Percentiles rank a stretch among this genome's conserved stretches.
phyloP scores from a whole-genome alignment of 2,329 filamentous ascomycete species.

The Podosphaera leucotricha region DNA sequence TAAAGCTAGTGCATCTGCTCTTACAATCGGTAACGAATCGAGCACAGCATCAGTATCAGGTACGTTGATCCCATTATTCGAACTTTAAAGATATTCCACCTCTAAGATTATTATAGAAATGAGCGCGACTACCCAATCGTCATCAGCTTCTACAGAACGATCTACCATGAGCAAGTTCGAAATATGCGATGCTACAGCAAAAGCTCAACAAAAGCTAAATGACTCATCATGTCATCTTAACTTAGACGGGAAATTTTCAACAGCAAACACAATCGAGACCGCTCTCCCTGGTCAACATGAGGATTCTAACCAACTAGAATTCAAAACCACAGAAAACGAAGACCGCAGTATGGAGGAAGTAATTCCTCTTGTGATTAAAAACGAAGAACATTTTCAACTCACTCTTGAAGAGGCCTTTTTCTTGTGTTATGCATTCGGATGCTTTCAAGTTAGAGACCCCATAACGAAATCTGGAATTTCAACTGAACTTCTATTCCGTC shows the following conservation, averaged over 20 bases:
- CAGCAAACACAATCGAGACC: not conserved
- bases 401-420: slow-evolving; percentile 84
- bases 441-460: slow-evolving; percentile 36
- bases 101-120: not conserved
- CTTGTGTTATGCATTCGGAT: slow-evolving; percentile 57
- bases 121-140: too few relatives aligned
- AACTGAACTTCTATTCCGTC: slow-evolving; percentile 32
- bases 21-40: too few relatives aligned
- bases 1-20: not conserved
- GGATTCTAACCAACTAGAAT: slow-evolving; percentile 30
- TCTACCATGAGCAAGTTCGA: too few relatives aligned
- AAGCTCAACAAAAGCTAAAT: slow-evolving; percentile 4
- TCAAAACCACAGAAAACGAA: slow-evolving; percentile 12
- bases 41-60: not conserved
- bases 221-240: slow-evolving; percentile 4
- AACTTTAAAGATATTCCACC: not conserved
- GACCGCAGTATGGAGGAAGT: slow-evolving; percentile 3
- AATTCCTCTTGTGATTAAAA: slow-evolving; percentile 17
- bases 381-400: slow-evolving; percentile 76
- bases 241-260: slow-evolving; percentile 9
- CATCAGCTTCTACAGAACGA: too few relatives aligned
- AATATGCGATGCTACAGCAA: slow-evolving; percentile 4
- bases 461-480: slow-evolving; percentile 23
- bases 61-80: not conserved
- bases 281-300: slow-evolving; percentile 23